These are phyloP conservation scores for Glycyrrhiza uralensis DNA, from an alignment of 306 rosid species.

Conservation along the genomic window DNA sequence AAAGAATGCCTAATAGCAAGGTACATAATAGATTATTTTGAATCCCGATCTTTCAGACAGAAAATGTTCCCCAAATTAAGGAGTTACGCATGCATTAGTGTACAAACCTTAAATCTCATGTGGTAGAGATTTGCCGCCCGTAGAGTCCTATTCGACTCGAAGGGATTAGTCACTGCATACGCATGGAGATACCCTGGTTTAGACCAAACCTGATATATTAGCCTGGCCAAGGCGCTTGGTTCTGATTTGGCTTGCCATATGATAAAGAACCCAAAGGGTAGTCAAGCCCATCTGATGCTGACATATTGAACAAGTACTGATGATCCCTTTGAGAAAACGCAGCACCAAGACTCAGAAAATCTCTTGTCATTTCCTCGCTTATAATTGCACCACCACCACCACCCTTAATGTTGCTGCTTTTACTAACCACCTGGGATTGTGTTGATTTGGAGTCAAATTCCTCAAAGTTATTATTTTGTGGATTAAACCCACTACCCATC, in stretches of 20 bases:
- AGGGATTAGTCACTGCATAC: too few relatives aligned
- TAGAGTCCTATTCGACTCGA: too few relatives aligned
- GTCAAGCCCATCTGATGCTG: conserved; percentile 43
- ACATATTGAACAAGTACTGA: conserved; percentile 30
- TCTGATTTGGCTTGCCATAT: conserved; percentile 37
- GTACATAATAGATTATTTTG: too few relatives aligned
- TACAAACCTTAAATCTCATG: too few relatives aligned
- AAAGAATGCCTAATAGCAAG: too few relatives aligned
- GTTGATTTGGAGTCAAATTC: conserved; percentile 24
- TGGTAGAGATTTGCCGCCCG: too few relatives aligned
- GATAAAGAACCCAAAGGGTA: conserved; percentile 40
- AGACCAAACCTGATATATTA: too few relatives aligned
- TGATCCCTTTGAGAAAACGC: conserved; percentile 39
- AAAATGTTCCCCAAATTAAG: too few relatives aligned
- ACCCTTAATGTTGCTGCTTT: neutral
- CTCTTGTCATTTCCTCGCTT: conserved; percentile 69
- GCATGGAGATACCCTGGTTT: too few relatives aligned
- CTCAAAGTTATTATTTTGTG: conserved; percentile 1
- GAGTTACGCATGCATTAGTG: too few relatives aligned
- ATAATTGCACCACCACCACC: conserved; percentile 13
- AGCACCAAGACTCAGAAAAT: conserved; percentile 63
- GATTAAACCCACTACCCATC: conserved; percentile 33
- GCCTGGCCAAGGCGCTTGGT: conserved; percentile 55
- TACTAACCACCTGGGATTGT: neutral
- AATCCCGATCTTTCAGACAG: too few relatives aligned